Base-by-base conservation (phyloP, 768 basidiomycete species). In the Inosperma sp. region DNA sequence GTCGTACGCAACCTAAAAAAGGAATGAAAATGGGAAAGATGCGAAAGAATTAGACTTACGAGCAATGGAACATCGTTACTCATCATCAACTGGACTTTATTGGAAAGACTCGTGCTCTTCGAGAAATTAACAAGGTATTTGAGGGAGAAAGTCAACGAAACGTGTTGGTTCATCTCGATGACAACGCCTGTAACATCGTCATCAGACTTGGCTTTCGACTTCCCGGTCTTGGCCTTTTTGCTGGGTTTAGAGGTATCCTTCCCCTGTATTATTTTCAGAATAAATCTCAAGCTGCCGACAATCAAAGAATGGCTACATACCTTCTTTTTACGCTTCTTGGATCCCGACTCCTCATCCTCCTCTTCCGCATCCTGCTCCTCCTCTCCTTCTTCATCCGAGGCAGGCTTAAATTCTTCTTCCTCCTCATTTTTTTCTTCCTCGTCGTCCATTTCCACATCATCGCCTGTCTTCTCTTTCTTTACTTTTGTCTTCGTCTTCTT, bases 111-210 rank as follows among this genome's bases (percentile, higher is more conserved):
- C 2, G 87, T 73, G 56, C 88, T 90, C 78, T 96, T 98, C 46
- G 92, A 82, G 62, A 99, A 98, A 72, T 96, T 97, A 67, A 89
- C 85, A 23, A 98, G 84, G 70, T 98, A 99, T 69, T 97, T 98
- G 60, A 98, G 75, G 26, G 90, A 93, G 75, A 98, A 98, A 1
- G 93, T 97, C 42, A 98, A 76, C 35, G 83, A 80, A 55, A 99
- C 95, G 56, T 89, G 83, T 65, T 88, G 84, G 63, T 92, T 90
- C 79, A 96, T 87, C 68, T 88, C 82, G 63, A 96, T 87, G 54
- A 71, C 66, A 41, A 95, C 85, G 39, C 76, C 80, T 10, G 71
- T 70, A 0, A 64, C 64, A 12, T 74, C 73, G 4, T 80, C 79
- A 2, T 79, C 76, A 16, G 82, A 82, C 7, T 77, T 78, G 0